phyloP scores from a whole-genome alignment of 2,329 filamentous ascomycete species.

The Sordariomycetes sp. region DNA sequence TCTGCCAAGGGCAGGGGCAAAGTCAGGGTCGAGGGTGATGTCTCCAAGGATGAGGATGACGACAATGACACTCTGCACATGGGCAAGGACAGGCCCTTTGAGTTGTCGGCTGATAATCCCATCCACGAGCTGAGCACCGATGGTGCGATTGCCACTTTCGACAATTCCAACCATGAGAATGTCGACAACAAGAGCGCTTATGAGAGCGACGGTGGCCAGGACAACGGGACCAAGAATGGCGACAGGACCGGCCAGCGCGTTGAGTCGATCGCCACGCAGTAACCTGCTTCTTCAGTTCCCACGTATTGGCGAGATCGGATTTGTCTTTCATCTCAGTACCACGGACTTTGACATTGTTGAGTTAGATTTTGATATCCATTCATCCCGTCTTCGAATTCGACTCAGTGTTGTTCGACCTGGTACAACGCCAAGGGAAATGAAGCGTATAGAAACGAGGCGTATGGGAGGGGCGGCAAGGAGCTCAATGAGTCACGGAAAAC shows the following conservation, averaged over 20 bases:
- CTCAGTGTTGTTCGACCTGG: background rate
- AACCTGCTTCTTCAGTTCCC: background rate
- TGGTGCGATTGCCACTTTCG: background rate
- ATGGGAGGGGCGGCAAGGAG: background rate
- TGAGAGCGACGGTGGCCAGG: background rate
- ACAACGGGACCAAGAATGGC: background rate
- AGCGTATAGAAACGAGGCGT: background rate
- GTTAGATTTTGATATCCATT: background rate
- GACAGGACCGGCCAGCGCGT: background rate
- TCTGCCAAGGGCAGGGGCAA: background rate
- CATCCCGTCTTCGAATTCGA: background rate
- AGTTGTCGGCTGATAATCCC: background rate
- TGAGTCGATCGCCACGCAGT: background rate
- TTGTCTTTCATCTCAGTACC: background rate
- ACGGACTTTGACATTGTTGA: background rate
- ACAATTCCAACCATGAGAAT: background rate
- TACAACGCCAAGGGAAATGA: background rate
- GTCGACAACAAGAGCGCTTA: background rate
- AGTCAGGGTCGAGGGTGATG: background rate
- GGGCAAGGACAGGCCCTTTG: background rate
- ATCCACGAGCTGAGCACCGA: background rate
- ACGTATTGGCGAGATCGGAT: background rate
- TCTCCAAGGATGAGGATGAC: background rate
- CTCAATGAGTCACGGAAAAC: background rate
- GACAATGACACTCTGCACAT: background rate